Conservation (phyloP, 2,329 filamentous ascomycete species). For the Fusarium illudens region DNA sequence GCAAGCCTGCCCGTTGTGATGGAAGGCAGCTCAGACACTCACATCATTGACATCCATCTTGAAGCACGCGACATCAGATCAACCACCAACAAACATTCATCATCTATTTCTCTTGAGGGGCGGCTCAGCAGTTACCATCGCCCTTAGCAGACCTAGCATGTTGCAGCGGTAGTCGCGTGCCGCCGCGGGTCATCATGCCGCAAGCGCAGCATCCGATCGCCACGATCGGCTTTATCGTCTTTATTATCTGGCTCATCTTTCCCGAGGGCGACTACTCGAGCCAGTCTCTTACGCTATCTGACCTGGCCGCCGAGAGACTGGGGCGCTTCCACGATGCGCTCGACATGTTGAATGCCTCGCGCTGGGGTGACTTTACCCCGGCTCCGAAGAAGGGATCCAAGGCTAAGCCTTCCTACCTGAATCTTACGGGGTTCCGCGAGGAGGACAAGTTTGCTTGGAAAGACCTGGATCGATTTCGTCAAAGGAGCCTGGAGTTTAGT, state of each 20-base stretch:
- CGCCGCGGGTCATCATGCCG: slow-evolving; percentile 53
- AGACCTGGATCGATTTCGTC: slow-evolving; percentile 71
- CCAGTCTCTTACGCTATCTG: slow-evolving; percentile 47
- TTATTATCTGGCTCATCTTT: slow-evolving; percentile 53
- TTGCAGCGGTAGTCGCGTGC: slow-evolving; percentile 31
- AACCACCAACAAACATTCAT: background rate
- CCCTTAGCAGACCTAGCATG: slow-evolving; percentile 34
- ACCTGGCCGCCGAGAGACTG: slow-evolving; percentile 55
- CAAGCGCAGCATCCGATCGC: slow-evolving; percentile 53
- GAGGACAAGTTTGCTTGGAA: slow-evolving; percentile 83
- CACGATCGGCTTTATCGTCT: slow-evolving; percentile 42
- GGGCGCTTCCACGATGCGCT: slow-evolving; percentile 62
- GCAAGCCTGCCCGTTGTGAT: background rate
- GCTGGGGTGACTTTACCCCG: slow-evolving; percentile 69
- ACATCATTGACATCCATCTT: slow-evolving; percentile 13
- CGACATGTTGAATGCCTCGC: slow-evolving; percentile 62
- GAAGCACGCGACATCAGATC: background rate
- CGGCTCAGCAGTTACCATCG: background rate
- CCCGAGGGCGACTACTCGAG: slow-evolving; percentile 48
- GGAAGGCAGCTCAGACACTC: background rate
- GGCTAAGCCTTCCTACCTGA: slow-evolving; percentile 63
- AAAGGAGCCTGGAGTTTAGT: slow-evolving; percentile 70
- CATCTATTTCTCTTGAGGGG: background rate
- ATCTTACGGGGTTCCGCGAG: slow-evolving; percentile 79
- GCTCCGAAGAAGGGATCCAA: slow-evolving; percentile 38